Percentiles rank a stretch among this genome's conserved stretches.
These are phyloP conservation scores for Hansfordia pulvinata DNA, from an alignment of 2,329 filamentous ascomycete species.

Conservation along the genomic window DNA sequence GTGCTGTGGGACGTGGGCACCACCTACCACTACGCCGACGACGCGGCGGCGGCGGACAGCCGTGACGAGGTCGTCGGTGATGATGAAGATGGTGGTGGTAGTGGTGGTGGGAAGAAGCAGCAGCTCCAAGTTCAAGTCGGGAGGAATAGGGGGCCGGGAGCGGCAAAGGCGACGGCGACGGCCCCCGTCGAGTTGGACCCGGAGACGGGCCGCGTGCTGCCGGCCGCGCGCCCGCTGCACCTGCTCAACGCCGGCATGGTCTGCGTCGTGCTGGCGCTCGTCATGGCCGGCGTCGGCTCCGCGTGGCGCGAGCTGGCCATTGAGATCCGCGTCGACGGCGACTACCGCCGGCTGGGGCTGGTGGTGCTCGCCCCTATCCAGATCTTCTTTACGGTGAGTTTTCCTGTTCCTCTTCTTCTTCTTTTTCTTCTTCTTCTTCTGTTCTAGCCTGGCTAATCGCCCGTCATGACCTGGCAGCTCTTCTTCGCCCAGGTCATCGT, in stretches of 20 bases:
- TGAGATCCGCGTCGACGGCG: conserved; percentile 51
- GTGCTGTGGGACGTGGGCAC: conserved; percentile 66
- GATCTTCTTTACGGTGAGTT: conserved; percentile 70
- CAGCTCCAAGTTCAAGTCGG: too few relatives aligned
- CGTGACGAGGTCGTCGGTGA: conserved; percentile 33
- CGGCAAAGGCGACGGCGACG: conserved; percentile 24
- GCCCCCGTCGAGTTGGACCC: conserved; percentile 49
- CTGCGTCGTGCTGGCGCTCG: conserved; percentile 48
- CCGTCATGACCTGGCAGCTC: conserved; percentile 22
- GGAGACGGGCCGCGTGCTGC: conserved; percentile 54
- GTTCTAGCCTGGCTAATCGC: too few relatives aligned
- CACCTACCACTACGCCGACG: too few relatives aligned
- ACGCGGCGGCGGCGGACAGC: too few relatives aligned
- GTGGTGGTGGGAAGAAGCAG: conserved; percentile 25
- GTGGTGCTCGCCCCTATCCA: conserved; percentile 55
- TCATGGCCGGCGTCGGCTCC: conserved; percentile 53
- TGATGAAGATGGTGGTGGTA: conserved; percentile 28
- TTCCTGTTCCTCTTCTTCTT: neutral
- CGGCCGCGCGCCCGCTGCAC: conserved; percentile 53
- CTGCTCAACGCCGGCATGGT: conserved; percentile 59
- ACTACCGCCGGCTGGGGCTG: conserved; percentile 50
- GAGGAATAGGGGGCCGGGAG: too few relatives aligned
- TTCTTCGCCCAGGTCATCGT: conserved; percentile 72
- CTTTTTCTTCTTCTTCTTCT: neutral
- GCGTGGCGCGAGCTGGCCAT: conserved; percentile 58